Evolutionary conservation across 2,329 filamentous ascomycete genomes (phyloP).

Genomic region (Mycocentrospora acerina): DNA sequence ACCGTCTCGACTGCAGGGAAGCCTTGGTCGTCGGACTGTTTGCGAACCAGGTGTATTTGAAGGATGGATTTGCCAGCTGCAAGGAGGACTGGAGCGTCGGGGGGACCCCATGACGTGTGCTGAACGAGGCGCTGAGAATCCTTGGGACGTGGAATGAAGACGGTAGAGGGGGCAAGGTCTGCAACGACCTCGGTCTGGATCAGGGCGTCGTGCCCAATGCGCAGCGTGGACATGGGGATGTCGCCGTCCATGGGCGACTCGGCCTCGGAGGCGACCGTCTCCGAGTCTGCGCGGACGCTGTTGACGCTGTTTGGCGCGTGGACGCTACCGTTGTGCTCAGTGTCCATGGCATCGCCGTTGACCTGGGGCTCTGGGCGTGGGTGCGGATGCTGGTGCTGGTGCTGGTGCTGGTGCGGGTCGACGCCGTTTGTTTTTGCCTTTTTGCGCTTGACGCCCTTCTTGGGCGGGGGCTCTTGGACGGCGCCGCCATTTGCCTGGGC

Average conservation of each 20-base stretch:
- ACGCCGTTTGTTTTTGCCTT: slow-evolving; percentile 38
- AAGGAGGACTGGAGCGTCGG: slow-evolving; percentile 33
- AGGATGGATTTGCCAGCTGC: slow-evolving; percentile 40
- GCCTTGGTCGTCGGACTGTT: slow-evolving; percentile 8
- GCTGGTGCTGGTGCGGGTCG: no score
- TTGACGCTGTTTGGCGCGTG: slow-evolving; percentile 29
- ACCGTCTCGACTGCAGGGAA: slow-evolving; percentile 15
- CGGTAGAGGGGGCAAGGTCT: slow-evolving; percentile 34
- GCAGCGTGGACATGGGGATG: slow-evolving; percentile 42
- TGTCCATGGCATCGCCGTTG: slow-evolving; percentile 52
- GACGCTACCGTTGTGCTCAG: slow-evolving; percentile 41
- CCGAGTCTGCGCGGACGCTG: slow-evolving; percentile 38
- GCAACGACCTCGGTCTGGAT: slow-evolving; percentile 41
- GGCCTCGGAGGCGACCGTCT: slow-evolving; percentile 37
- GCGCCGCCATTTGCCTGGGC: slow-evolving; percentile 34
- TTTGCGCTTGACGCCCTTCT: slow-evolving; percentile 39
- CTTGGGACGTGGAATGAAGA: slow-evolving; percentile 28
- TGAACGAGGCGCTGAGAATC: slow-evolving; percentile 27
- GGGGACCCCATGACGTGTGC: slow-evolving; percentile 40
- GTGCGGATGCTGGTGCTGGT: no score
- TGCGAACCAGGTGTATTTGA: slow-evolving; percentile 33
- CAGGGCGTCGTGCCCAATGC: slow-evolving; percentile 40
- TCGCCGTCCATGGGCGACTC: slow-evolving; percentile 43
- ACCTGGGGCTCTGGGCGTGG: slow-evolving; percentile 31
- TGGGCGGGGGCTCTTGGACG: slow-evolving; percentile 33